Base-by-base conservation (phyloP, 176 grass and related monocot species). In the Pontederia crassipes region DNA sequence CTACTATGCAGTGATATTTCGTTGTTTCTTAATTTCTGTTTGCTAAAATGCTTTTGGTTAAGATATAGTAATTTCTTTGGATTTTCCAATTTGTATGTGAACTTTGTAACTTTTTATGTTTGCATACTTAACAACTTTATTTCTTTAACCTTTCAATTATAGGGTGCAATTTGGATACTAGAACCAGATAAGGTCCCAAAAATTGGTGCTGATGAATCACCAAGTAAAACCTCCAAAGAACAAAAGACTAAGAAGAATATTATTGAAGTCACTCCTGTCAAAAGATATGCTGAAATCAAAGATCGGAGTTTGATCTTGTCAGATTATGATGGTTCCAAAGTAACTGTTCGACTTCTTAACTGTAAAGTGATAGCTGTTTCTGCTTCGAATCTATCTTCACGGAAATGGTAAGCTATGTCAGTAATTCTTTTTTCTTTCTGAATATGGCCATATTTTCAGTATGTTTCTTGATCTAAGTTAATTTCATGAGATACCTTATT, bases 91-190 rank as follows among this genome's bases (percentile, higher is more conserved):
- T 40, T 40, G 32, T 40, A 40, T 40, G 2, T 40, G 32, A 40
- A 40, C 32, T 32, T 15, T 61, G 8, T 7, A 24, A 24, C 20
- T 24, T 24, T 24, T 24, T 11, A 50, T 46, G 13, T 49, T 14
- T 28, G 7, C 24, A 17, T 7, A 7, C 48, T 13, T 48, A 53
- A 24, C 20, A 76, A 40, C 52, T 64, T 52, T 11, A 63, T 61
- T 48, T 64, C 49, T 6, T 28, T 47, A 8, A 1, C 27, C 49
- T n/a, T 55, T 29, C 50, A 54, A 82, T 53, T 51, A 62, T 71
- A 97, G 93, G 93, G 93, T 51, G 64, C 61, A 71, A 59, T 97
- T 29, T 97, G 93, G 87, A 75, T 97, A 66, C 64, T 97, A 78
- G 93, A 88, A 63, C 81, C 87, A 54, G 87, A 91, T 49, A 85